A percentile compares a stretch with the other conserved stretches of the same genome.
These are phyloP conservation scores for Aspergillus homomorphus DNA, from an alignment of 495 filamentous ascomycete species.

Conservation along the genomic window DNA sequence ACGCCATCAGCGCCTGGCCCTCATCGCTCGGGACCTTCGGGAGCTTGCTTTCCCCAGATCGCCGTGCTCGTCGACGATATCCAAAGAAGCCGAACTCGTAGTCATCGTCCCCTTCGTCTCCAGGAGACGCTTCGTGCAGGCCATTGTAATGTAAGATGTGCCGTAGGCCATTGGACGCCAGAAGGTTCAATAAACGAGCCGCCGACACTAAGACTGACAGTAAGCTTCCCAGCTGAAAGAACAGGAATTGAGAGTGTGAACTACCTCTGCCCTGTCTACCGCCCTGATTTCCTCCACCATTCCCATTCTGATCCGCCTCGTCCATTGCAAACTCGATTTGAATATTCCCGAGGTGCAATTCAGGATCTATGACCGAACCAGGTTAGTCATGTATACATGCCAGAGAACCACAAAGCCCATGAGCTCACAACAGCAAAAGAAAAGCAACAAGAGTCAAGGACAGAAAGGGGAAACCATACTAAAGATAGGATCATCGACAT, in stretches of 20 bases:
- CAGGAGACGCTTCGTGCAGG: conserved; percentile 16
- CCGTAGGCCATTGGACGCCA: conserved; percentile 36
- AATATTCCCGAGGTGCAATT: conserved; percentile 38
- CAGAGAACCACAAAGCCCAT: not conserved
- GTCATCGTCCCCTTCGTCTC: conserved; percentile 28
- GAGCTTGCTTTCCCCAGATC: conserved; percentile 46
- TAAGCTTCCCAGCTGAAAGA: not conserved
- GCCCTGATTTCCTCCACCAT: conserved; percentile 42
- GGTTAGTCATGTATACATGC: not conserved
- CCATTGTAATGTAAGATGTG: conserved; percentile 37
- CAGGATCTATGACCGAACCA: conserved; percentile 18
- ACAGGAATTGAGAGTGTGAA: not conserved
- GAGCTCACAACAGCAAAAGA: not conserved
- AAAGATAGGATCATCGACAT: conserved; percentile 25
- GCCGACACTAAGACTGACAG: conserved; percentile 27
- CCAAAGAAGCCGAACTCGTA: conserved; percentile 27
- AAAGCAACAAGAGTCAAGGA: conserved; percentile 15
- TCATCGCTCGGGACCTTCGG: conserved; percentile 76
- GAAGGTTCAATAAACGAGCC: conserved; percentile 34
- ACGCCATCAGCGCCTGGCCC: conserved; percentile 72
- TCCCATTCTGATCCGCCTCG: conserved; percentile 39
- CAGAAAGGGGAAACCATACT: conserved; percentile 25
- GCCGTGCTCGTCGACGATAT: conserved; percentile 20
- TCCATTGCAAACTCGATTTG: conserved; percentile 48
- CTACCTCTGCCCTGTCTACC: conserved; percentile 24